Evolutionary conservation across 345 rosid genomes (phyloP), one percentile per base, ranked within the genome.

Genomic region (Dimocarpus longan): DNA sequence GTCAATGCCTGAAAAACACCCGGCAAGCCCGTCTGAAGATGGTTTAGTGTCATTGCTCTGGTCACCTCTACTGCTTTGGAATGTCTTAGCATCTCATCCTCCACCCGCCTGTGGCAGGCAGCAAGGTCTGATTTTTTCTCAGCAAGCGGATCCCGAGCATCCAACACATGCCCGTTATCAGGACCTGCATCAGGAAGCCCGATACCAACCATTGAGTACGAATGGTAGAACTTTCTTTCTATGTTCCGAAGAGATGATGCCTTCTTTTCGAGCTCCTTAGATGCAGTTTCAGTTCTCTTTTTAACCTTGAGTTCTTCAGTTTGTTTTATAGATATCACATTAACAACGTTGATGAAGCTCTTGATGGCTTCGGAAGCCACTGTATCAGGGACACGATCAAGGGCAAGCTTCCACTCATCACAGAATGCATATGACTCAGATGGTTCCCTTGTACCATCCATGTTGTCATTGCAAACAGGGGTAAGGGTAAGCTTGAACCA

Each of bases 321-420:
- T 84, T 96, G 99, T 83, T 96, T 90, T 13, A 59, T 81, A 0
- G 93, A 87, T 85, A 96, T 96, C 83, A 80, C 99, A 19, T 88
- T 95, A 46, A 96, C 94, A 50, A 96, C 90, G 1, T 90, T 89
- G 83, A 93, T 86, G 67, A 96, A 94, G 90, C 99, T 96, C 87
- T 93, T 96, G 86, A 96, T 96, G 76, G 99, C 99, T 86, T 91
- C 99, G 0, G 99, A 96, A 78, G 97, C 98, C 16, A 96, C 99
- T 1, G 95, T 92, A 82, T 96, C 99, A 0, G 99, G 99, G 40
- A 96, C 97, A 15, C 93, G 92, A 50, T 93, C 99, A 24, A 96
- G 92, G 40, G 98, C 90, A 52, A 81, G 91, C 87, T 94, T 96
- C 99, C 99, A 96, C 82, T 94, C 99, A 22, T 96, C 99, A 16